Evolutionary conservation across 805 yeast genomes (phyloP).

Genomic region (Candida fluviatilis): DNA sequence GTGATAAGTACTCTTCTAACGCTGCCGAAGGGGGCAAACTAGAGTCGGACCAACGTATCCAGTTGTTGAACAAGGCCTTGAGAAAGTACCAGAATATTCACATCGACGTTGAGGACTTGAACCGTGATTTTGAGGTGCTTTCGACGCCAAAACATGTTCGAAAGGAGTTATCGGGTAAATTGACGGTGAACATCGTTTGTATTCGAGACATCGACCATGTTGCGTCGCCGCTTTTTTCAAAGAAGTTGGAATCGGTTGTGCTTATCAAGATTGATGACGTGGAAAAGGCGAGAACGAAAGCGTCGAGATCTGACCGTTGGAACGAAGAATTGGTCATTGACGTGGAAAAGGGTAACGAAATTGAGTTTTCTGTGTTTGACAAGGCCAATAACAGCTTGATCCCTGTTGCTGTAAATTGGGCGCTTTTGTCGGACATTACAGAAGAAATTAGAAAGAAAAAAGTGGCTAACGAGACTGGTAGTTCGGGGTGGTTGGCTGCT

Average conservation of each 20-base stretch:
- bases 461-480: constrained; percentile 66
- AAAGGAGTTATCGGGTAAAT: constrained; percentile 77
- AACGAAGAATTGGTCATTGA: constrained; percentile 75
- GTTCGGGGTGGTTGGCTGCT: constrained; percentile 87
- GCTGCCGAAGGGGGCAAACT: constrained; percentile 86
- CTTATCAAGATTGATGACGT: constrained; percentile 86
- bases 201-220: constrained; percentile 91
- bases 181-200: constrained; percentile 68
- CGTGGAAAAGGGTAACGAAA: constrained; percentile 88
- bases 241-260: constrained; percentile 75
- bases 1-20: constrained; percentile 78
- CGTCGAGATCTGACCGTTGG: constrained; percentile 76
- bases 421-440: constrained; percentile 82
- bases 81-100: constrained; percentile 89
- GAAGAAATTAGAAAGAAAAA: constrained; percentile 93
- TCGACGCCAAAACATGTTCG: constrained; percentile 72
- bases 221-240: constrained; percentile 74
- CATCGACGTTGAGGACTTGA: constrained; percentile 63
- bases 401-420: constrained; percentile 94
- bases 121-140: constrained; percentile 60
- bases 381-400: constrained; percentile 59
- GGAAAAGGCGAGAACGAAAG: constrained; percentile 69
- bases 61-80: constrained; percentile 73
- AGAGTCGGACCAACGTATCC: constrained; percentile 84
- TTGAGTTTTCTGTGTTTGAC: constrained; percentile 85